phyloP scores from a whole-genome alignment of 2,329 filamentous ascomycete genomes.

The Westerdykella aurantiaca region DNA sequence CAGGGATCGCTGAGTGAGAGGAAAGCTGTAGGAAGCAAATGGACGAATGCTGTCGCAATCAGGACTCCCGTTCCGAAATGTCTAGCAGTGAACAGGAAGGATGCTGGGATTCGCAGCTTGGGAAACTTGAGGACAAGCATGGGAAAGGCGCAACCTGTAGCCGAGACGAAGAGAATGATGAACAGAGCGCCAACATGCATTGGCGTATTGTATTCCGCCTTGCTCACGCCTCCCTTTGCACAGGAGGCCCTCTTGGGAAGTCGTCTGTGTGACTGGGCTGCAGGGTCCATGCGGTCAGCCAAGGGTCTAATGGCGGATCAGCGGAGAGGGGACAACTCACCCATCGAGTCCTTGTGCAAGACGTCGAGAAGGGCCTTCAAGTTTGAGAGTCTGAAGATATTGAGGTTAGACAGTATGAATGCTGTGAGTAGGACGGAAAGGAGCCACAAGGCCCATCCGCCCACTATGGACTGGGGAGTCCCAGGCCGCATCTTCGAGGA shows the following conservation, averaged over 20 bases:
- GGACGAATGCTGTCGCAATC: constrained; percentile 78
- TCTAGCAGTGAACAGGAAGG: constrained; percentile 54
- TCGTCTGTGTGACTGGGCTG: background rate
- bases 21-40: constrained; percentile 59
- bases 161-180: constrained; percentile 30
- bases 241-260: constrained; percentile 15
- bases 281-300: background rate
- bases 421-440: constrained; percentile 23
- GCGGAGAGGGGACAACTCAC: background rate
- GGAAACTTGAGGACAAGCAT: constrained; percentile 56
- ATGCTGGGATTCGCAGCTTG: constrained; percentile 53
- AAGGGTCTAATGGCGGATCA: background rate
- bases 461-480: background rate
- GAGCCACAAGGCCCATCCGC: constrained; percentile 19
- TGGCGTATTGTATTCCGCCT: constrained; percentile 22
- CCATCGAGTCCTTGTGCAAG: background rate
- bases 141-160: constrained; percentile 54
- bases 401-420: constrained; percentile 4
- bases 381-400: background rate
- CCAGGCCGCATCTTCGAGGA: constrained; percentile 4
- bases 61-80: constrained; percentile 68
- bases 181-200: constrained; percentile 31
- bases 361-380: background rate
- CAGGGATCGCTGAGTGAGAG: constrained; percentile 40
- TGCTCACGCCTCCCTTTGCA: constrained; percentile 14